Evolutionary conservation across 2,329 filamentous ascomycete species (phyloP), one percentile per base, ranked within the genome.

Genomic region (Aureobasidium sp.): DNA sequence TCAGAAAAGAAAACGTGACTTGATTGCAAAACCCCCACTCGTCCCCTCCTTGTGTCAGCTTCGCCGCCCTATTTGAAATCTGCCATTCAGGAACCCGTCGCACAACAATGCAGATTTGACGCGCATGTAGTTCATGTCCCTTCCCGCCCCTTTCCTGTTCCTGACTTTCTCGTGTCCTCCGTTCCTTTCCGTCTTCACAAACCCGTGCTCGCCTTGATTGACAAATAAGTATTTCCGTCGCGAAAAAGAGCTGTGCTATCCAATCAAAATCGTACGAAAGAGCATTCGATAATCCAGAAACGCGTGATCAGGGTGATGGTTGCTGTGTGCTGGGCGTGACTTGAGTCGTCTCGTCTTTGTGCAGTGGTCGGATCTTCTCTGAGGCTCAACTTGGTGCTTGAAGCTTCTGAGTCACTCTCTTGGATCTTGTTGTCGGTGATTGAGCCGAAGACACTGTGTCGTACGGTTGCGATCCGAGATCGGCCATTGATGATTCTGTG

Each of bases 61-160:
- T 31, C 7, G 22, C 44, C 12, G 27, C 15, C 8, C 17, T 44
- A 57, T 57, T 57, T 45, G 27, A 57, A 59, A 59, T 59, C 14
- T 25, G 27, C 22, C 8, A 42, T 36, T 36, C 27, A 59, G 34
- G 55, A 59, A 59, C 55, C 42, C 44, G 55, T 59, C 34, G 17
- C 34, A 59, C 29, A 44, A 59, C 29, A 44, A 48, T 25, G 29
- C 12, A 36, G 20, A n/a, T 25, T 52, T 47, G 41, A 57, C 53
- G 22, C n/a, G 41, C 41, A 57, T 57, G 29, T 57, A 36, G 41
- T 57, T 47, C 53, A 57, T 57, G 41, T 31, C 29, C 53, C 36
- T 57, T 31, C 41, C 53, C 53, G 53, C n/a, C 53, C n/a, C 53
- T 27, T 42, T 9, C 53, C 41, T 57, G 53, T 47, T 57, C 53